These are phyloP conservation scores for Dioszegia hungarica DNA, from an alignment of 768 basidiomycete genomes.

Conservation along the genomic window DNA sequence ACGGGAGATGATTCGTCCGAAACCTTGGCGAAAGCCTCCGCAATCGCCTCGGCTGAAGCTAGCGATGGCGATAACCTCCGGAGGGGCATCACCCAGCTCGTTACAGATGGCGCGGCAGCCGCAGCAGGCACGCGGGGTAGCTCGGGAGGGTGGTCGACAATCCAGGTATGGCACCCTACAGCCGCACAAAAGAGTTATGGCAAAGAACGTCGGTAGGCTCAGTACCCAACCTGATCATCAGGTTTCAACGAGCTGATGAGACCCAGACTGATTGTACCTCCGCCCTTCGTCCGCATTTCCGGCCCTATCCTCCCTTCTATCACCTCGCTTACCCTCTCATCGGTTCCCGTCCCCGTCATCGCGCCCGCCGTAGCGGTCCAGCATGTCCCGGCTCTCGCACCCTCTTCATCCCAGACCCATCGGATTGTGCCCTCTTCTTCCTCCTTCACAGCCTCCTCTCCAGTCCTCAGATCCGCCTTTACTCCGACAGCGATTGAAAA, in stretches of 20 bases:
- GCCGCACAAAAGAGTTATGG: slow-evolving; percentile 96
- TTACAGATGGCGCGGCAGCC: neutral
- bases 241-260: slow-evolving; percentile 1
- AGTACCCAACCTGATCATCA: neutral
- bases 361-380: too few relatives aligned
- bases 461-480: neutral
- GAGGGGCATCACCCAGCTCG: neutral
- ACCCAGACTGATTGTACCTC: slow-evolving; percentile 72
- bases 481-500: neutral
- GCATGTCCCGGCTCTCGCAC: slow-evolving; percentile 46
- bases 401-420: slow-evolving; percentile 55
- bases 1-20: neutral
- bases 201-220: slow-evolving; percentile 69
- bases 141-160: neutral
- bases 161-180: slow-evolving; percentile 66
- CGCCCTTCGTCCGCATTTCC: slow-evolving; percentile 86
- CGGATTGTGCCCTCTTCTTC: slow-evolving; percentile 9
- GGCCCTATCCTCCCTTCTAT: slow-evolving; percentile 55
- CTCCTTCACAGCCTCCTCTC: neutral
- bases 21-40: neutral
- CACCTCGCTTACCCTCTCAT: slow-evolving; percentile 47
- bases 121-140: neutral
- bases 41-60: neutral
- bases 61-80: neutral
- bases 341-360: slow-evolving; percentile 61